Conservation (phyloP, 306 rosid genomes). For the Begonia peltatifolia region DNA sequence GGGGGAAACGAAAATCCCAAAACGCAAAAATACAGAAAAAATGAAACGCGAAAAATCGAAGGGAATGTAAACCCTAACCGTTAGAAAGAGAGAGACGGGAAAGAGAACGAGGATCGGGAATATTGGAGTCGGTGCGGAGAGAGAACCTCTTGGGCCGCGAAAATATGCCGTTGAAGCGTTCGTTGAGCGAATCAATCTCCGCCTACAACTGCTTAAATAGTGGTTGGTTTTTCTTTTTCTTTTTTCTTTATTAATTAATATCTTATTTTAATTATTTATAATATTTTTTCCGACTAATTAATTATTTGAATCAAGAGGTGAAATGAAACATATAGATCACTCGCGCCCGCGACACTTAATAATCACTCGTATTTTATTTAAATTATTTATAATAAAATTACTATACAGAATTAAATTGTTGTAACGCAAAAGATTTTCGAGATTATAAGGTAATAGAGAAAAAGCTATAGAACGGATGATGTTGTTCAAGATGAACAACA, state of each 20-base stretch:
- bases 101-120: slow-evolving; percentile 23
- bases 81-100: slow-evolving; percentile 25
- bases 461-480: no score
- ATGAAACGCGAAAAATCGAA: background rate
- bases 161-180: slow-evolving; percentile 85
- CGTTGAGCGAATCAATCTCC: slow-evolving; percentile 40
- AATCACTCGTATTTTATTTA: no score
- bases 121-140: slow-evolving; percentile 2
- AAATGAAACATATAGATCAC: no score
- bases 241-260: no score
- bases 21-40: background rate
- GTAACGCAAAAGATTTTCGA: no score
- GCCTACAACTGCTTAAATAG: slow-evolving; percentile 19
- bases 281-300: no score
- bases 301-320: no score
- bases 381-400: no score
- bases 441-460: no score
- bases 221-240: background rate
- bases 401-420: no score
- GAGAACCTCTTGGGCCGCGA: slow-evolving; percentile 28
- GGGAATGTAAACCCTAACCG: slow-evolving; percentile 24
- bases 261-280: background rate
- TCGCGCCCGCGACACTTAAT: no score
- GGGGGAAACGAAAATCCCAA: slow-evolving; percentile 17
- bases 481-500: no score